phyloP scores from a whole-genome alignment of 2,329 filamentous ascomycete genomes.

The Monosporascus sp. region DNA sequence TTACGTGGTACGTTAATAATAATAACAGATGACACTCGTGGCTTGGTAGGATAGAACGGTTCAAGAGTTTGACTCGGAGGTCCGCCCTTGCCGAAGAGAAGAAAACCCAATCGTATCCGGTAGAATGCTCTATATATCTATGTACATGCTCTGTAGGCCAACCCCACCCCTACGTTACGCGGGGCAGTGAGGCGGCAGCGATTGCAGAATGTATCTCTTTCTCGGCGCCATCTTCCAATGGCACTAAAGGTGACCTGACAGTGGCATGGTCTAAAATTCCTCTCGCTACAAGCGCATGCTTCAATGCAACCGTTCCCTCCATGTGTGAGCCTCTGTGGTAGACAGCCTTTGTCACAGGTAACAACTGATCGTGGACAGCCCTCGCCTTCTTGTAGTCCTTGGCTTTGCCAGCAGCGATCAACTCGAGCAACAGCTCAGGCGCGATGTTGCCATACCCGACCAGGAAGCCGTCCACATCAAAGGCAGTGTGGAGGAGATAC shows the following conservation, averaged over 20 bases:
- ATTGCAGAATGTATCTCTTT: constrained; percentile 38
- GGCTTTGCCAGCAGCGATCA: constrained; percentile 46
- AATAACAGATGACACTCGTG: too few species aligned
- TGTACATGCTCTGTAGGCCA: too few species aligned
- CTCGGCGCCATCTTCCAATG: constrained; percentile 36
- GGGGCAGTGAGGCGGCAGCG: constrained; percentile 20
- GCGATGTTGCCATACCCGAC: constrained; percentile 51
- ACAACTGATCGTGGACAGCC: constrained; percentile 43
- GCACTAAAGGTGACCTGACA: constrained; percentile 43
- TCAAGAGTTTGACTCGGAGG: too few species aligned
- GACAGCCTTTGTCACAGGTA: constrained; percentile 48
- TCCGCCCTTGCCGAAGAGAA: too few species aligned
- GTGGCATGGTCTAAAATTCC: constrained; percentile 45
- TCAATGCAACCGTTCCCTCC: constrained; percentile 48
- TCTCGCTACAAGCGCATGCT: constrained; percentile 46
- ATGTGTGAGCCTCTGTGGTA: constrained; percentile 51
- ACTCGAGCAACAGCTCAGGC: constrained; percentile 42
- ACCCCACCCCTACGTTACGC: constrained; percentile 9
- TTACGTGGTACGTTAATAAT: too few species aligned
- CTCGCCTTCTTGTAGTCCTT: constrained; percentile 43
- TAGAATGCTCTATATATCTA: too few species aligned
- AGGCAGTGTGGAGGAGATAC: constrained; percentile 46
- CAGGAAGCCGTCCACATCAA: constrained; percentile 48
- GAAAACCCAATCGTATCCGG: too few species aligned
- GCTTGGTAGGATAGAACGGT: too few species aligned